Evolutionary conservation across 2,329 filamentous ascomycete genomes (phyloP).

Genomic region (Fusarium vanettenii): DNA sequence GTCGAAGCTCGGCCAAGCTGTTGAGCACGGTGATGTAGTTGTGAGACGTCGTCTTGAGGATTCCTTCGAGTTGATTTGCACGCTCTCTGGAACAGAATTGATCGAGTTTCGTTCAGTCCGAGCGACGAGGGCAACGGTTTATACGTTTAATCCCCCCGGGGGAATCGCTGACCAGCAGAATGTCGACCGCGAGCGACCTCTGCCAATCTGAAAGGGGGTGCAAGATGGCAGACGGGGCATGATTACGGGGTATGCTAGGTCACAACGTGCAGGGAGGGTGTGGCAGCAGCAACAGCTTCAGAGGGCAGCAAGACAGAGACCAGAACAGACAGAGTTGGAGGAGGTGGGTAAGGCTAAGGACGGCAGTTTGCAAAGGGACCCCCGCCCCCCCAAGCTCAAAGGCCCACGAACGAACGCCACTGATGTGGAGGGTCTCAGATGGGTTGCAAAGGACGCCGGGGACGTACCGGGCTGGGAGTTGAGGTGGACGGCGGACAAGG

Average conservation of each 20-base stretch:
- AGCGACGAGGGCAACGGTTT: conserved; percentile 35
- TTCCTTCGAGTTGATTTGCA: conserved; percentile 3
- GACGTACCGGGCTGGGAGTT: conserved; percentile 42
- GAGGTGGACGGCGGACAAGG: conserved; percentile 39
- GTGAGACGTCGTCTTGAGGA: conserved; percentile 7
- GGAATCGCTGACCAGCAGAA: conserved; percentile 20
- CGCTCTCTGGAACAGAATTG: conserved; percentile 2
- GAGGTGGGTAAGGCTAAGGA: conserved; percentile 47
- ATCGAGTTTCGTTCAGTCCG: conserved; percentile 4
- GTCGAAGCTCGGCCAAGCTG: background rate
- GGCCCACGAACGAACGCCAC: conserved; percentile 43
- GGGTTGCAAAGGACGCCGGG: conserved; percentile 35
- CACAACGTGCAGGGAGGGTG: conserved; percentile 31
- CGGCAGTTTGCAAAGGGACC: conserved; percentile 47
- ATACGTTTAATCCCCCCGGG: conserved; percentile 31
- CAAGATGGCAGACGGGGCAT: conserved; percentile 29
- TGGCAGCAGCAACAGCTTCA: conserved; percentile 13
- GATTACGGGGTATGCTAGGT: conserved; percentile 37
- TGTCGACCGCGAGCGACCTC: conserved; percentile 33
- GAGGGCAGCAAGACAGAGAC: conserved; percentile 4
- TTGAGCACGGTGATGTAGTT: conserved; percentile 4
- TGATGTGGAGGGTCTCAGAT: conserved; percentile 48
- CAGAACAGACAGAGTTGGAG: conserved; percentile 28
- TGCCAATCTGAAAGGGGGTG: conserved; percentile 40
- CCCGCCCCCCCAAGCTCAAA: conserved; percentile 34